Base-by-base conservation (phyloP, 2,329 filamentous ascomycete genomes). In the Ceratocystiopsis minuta region DNA sequence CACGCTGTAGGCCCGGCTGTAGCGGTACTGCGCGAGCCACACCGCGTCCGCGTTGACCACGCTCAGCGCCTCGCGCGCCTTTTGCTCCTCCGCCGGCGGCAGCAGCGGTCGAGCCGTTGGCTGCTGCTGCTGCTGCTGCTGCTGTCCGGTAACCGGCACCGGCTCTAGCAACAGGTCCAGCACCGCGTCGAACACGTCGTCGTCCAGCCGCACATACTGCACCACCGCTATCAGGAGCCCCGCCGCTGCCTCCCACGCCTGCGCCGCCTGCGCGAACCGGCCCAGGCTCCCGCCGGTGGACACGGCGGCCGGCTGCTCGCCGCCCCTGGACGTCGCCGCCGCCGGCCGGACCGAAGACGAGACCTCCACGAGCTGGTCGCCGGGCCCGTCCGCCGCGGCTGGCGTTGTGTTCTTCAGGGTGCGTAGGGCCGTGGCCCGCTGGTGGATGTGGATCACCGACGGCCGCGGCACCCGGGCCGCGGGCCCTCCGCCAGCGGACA, bases 21-120 rank as follows among this genome's bases (percentile, higher is more conserved):
- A 18, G 0, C 38, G 31, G 43, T 70, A 68, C 52, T 72, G 57
- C 35, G 64, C 63, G 48, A 88, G 58, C 84, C 84, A 92, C 4
- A 90, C 78, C 1, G 80, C 78, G 61, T 90, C 83, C 1, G 68
- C 63, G 55, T 88, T 86, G 41, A 79, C 60, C 3, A 55, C 59
- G 49, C 80, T 74, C 37, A 90, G 57, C 12, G 72, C 74, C 32
- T 60, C 58, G 38, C 64, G 67, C 12, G 78, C 67, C 38, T 70
- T 62, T 2, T 52, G 42, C 24, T 65, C 60, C 32, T 54, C 57
- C 39, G 63, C 57, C 37, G 77, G 49, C 28, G 46, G 35, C 20
- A 48, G 36, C 35, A 43, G 39, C 1, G 32, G 20, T 6, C 16
- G 39, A 70, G 62, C 1, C 50, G 41, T 16, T 64, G 60, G 35